A percentile compares a stretch with the other conserved stretches of the same genome.
Conservation (phyloP, 768 basidiomycete species). For the Polyporus arcularius region DNA sequence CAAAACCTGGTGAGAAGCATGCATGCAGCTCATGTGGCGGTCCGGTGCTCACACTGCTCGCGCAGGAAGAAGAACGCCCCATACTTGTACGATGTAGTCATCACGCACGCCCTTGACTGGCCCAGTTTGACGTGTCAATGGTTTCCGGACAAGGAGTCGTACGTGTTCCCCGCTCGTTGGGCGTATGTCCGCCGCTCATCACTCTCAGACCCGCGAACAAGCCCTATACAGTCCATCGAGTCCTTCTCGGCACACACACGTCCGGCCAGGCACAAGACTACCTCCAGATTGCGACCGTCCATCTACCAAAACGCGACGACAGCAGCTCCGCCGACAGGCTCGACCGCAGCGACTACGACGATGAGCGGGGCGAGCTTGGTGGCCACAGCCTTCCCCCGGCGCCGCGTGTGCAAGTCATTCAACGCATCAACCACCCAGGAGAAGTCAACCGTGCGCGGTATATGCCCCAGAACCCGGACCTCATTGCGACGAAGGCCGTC, state of each 20-base stretch:
- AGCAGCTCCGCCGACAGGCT: constrained; percentile 74
- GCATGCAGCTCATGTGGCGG: background rate
- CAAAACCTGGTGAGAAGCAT: constrained; percentile 67
- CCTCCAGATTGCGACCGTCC: constrained; percentile 92
- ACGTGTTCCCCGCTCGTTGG: constrained; percentile 31
- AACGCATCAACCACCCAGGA: constrained; percentile 92
- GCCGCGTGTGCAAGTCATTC: constrained; percentile 86
- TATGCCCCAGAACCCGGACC: constrained; percentile 98
- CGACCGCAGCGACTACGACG: constrained; percentile 80
- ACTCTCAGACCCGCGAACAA: constrained; percentile 77
- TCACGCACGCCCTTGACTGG: constrained; percentile 98
- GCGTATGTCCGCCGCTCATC: background rate
- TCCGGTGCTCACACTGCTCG: background rate
- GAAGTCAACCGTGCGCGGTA: constrained; percentile 98
- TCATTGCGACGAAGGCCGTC: constrained; percentile 94
- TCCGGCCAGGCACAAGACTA: constrained; percentile 93
- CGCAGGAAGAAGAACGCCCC: constrained; percentile 95
- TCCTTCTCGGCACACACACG: constrained; percentile 97
- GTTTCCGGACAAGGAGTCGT: constrained; percentile 98
- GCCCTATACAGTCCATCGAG: constrained; percentile 91
- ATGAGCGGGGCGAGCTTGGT: constrained; percentile 93
- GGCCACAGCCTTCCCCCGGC: constrained; percentile 83
- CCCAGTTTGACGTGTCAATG: constrained; percentile 97
- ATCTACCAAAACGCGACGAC: constrained; percentile 83
- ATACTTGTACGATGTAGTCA: constrained; percentile 95